Percentiles rank a stretch among this genome's conserved stretches.
Evolutionary conservation across 1,284 basidiomycete genomes (phyloP).

Genomic region (Cutaneotrichosporon dermatis): DNA sequence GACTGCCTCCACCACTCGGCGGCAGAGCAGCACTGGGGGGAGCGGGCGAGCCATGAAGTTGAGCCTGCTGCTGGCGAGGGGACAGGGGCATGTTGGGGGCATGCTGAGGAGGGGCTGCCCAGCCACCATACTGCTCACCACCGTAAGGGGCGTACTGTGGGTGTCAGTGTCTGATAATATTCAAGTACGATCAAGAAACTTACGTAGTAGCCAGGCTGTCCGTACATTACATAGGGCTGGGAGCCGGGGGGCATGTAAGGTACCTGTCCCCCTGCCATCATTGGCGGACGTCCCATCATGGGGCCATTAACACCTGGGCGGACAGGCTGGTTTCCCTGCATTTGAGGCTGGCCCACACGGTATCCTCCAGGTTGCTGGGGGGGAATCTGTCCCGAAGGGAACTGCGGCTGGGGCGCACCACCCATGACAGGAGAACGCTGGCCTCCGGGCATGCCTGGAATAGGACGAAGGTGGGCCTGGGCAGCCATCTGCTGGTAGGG

Average conservation of each 20-base stretch:
- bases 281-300: constrained; percentile 13
- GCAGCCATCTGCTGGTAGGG: constrained; percentile 15
- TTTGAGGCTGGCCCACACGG: constrained; percentile 20
- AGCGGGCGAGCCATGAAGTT: constrained; percentile 32
- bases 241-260: constrained; percentile 32
- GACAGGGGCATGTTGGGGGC: constrained; percentile 32
- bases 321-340: constrained; percentile 17
- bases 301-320: constrained; percentile 13
- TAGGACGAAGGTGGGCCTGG: constrained; percentile 30
- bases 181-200: constrained; percentile 14
- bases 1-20: constrained; percentile 31
- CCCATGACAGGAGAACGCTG: constrained; percentile 34
- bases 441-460: constrained; percentile 26
- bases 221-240: constrained; percentile 40
- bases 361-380: constrained; percentile 28
- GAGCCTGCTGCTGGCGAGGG: constrained; percentile 32
- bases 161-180: background rate
- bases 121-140: constrained; percentile 1
- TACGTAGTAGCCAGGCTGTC: constrained; percentile 34
- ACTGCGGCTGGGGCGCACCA: constrained; percentile 18
- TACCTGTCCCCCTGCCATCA: constrained; percentile 15
- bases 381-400: constrained; percentile 10
- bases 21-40: constrained; percentile 28
- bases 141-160: constrained; percentile 15
- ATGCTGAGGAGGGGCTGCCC: constrained; percentile 23